phyloP scores from a whole-genome alignment of 2,329 filamentous ascomycete species.

The Fusarium decemcellulare region DNA sequence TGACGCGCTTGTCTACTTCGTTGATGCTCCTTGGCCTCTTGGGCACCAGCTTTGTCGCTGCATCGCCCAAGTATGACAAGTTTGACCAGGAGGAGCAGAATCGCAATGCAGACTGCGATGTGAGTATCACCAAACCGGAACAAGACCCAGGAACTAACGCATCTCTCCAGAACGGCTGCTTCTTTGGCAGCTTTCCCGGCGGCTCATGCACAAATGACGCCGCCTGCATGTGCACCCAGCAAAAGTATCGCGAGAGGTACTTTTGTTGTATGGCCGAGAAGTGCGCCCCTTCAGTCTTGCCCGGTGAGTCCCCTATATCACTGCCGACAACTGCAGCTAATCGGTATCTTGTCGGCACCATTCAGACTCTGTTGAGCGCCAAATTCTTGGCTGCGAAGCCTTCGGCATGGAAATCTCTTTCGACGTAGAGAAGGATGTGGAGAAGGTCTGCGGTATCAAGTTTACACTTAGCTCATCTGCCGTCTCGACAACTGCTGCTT shows the following conservation, averaged over 20 bases:
- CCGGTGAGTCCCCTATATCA: not conserved
- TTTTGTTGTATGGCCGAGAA: constrained; percentile 30
- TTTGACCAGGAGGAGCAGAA: not conserved
- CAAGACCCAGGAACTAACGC: not conserved
- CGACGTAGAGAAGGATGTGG: not conserved
- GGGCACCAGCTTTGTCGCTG: not conserved
- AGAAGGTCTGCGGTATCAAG: not conserved
- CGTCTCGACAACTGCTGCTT: not conserved
- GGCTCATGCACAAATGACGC: constrained; percentile 7
- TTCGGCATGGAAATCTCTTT: not conserved
- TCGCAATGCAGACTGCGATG: not conserved
- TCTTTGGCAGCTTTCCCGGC: not conserved
- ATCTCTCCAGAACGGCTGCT: not conserved
- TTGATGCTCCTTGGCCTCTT: not conserved
- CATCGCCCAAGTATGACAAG: not conserved
- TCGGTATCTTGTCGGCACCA: not conserved
- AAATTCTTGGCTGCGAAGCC: not conserved
- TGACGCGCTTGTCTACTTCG: not conserved
- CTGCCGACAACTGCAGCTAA: not conserved
- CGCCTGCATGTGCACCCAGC: constrained; percentile 25
- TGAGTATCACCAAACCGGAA: too few species aligned
- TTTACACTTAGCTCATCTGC: not conserved
- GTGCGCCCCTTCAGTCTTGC: constrained; percentile 7
- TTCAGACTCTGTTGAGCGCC: not conserved
- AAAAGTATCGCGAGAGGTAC: constrained; percentile 26